These are phyloP conservation scores for Cladochytrium replicatum DNA, from an alignment of 192 early-diverging fungal species.

Conservation along the genomic window DNA sequence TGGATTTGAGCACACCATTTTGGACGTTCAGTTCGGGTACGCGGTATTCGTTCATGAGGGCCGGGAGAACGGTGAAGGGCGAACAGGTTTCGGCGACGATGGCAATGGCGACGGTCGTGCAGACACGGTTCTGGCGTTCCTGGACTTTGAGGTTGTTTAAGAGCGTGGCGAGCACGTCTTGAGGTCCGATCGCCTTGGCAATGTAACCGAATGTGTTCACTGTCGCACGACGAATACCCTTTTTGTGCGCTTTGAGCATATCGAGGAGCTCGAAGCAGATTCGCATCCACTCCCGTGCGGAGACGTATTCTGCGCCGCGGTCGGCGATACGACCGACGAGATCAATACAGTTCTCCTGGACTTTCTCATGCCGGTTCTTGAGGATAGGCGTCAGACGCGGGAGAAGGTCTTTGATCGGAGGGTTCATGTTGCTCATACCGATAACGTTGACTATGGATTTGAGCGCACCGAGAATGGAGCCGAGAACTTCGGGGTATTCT, in stretches of 20 bases:
- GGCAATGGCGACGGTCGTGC: constrained; percentile 97
- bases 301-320: constrained; percentile 92
- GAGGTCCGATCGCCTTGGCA: constrained; percentile 97
- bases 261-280: constrained; percentile 97
- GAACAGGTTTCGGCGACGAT: constrained; percentile 96
- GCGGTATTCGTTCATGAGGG: constrained; percentile 98
- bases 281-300: constrained; percentile 98
- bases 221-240: constrained; percentile 88
- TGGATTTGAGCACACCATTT: constrained; percentile 91
- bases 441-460: constrained; percentile 94
- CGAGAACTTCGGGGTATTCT: constrained; percentile 97
- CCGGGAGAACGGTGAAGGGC: constrained; percentile 95
- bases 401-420: constrained; percentile 93
- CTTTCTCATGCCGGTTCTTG: constrained; percentile 94
- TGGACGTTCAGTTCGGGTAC: constrained; percentile 99
- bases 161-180: constrained; percentile 95
- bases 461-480: constrained; percentile 83
- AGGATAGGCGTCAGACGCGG: constrained; percentile 95
- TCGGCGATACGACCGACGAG: constrained; percentile 98
- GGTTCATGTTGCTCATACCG: constrained; percentile 96
- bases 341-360: constrained; percentile 89
- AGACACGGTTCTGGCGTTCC: constrained; percentile 98
- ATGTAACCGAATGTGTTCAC: constrained; percentile 99
- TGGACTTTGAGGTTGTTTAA: constrained; percentile 98
- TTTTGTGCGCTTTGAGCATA: constrained; percentile 91